phyloP scores from a whole-genome alignment of 1,284 basidiomycete genomes.

The Acaromyces ingoldii region DNA sequence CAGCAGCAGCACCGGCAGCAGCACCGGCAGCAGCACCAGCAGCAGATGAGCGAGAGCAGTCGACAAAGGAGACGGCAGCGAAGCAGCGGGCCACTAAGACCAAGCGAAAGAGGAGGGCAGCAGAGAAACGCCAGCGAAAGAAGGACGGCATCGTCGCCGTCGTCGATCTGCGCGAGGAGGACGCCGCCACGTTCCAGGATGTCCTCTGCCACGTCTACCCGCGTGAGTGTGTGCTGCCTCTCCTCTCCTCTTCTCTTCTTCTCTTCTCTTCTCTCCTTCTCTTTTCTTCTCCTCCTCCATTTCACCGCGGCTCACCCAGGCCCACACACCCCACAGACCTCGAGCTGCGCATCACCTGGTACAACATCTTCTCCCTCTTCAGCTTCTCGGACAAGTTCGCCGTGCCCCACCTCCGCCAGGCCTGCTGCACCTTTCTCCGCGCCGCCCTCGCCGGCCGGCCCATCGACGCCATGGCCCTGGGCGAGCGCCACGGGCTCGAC shows the following conservation, averaged over 20 bases:
- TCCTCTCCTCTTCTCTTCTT: too few relatives aligned
- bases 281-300: neutral
- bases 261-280: too few relatives aligned
- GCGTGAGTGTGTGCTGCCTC: slow-evolving; percentile 11
- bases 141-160: slow-evolving; percentile 10
- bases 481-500: slow-evolving; percentile 23
- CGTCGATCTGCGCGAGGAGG: slow-evolving; percentile 28
- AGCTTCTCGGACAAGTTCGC: slow-evolving; percentile 34
- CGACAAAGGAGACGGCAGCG: neutral
- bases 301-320: neutral
- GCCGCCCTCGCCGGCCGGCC: slow-evolving; percentile 31
- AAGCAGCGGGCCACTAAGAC: neutral
- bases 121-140: neutral
- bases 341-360: slow-evolving; percentile 27
- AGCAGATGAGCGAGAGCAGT: too few relatives aligned
- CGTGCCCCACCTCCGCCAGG: slow-evolving; percentile 22
- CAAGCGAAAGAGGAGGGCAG: slow-evolving; percentile 2
- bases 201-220: slow-evolving; percentile 34
- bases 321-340: slow-evolving; percentile 11
- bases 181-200: slow-evolving; percentile 27
- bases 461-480: slow-evolving; percentile 38
- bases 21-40: too few relatives aligned
- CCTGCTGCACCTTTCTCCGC: slow-evolving; percentile 21
- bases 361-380: slow-evolving; percentile 23
- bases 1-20: too few relatives aligned